phyloP scores from a whole-genome alignment of 306 rosid species.

The Prunus kanzakura region DNA sequence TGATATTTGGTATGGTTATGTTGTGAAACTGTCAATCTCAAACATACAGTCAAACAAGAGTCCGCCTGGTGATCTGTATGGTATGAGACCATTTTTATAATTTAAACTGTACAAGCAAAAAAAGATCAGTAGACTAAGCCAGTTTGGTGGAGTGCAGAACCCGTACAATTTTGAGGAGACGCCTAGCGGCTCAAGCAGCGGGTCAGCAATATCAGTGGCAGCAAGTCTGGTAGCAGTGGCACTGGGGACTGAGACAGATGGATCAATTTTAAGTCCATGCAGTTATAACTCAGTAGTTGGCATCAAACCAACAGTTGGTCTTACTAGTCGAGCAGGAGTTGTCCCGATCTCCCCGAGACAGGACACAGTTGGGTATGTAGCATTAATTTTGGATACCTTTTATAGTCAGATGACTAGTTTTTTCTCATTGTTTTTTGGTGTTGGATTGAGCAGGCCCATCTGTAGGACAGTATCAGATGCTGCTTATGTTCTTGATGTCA shows the following conservation, averaged over 20 bases:
- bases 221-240: conserved; percentile 61
- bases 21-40: neutral
- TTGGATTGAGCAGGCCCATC: conserved; percentile 47
- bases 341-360: conserved; percentile 53
- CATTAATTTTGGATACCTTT: neutral
- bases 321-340: conserved; percentile 67
- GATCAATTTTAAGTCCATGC: conserved; percentile 59
- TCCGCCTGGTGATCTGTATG: neutral
- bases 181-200: conserved; percentile 70
- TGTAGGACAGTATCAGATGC: conserved; percentile 77
- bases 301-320: conserved; percentile 69
- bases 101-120: neutral
- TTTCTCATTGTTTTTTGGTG: neutral
- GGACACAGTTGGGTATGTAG: conserved; percentile 56
- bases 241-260: conserved; percentile 63
- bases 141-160: conserved; percentile 33
- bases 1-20: neutral
- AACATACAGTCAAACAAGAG: neutral
- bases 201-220: conserved; percentile 61
- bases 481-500: conserved; percentile 64
- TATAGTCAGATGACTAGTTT: neutral
- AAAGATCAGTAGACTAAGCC: neutral
- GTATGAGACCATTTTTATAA: neutral
- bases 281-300: conserved; percentile 67
- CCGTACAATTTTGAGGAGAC: conserved; percentile 42